A percentile compares a stretch with the other conserved stretches of the same genome.
Evolutionary conservation across 768 basidiomycete species (phyloP).

Genomic region (Auriscalpium vulgare): DNA sequence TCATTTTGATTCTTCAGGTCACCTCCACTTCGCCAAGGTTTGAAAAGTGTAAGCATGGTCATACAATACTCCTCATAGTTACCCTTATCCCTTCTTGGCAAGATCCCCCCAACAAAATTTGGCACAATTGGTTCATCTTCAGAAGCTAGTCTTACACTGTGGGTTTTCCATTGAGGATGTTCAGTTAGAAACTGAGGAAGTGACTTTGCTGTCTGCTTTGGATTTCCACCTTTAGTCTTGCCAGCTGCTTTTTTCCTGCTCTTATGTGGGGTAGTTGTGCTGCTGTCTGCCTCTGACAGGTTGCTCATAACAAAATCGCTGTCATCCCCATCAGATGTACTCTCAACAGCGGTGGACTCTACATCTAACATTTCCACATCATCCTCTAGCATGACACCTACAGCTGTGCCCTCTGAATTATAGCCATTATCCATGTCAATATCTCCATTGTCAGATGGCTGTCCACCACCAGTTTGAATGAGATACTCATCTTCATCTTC

Average conservation of each 20-base stretch:
- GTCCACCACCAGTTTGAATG: neutral
- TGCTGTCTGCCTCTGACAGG: no score
- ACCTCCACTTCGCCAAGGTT: conserved; percentile 2
- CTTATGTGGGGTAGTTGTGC: no score
- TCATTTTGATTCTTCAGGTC: conserved; percentile 4
- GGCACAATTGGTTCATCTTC: conserved; percentile 12
- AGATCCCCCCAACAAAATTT: conserved; percentile 22
- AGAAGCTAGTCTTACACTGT: conserved; percentile 9
- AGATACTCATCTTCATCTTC: no score
- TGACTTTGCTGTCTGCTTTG: neutral
- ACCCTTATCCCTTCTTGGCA: conserved; percentile 22
- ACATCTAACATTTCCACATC: neutral
- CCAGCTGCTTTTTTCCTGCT: no score
- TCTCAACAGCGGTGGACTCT: no score
- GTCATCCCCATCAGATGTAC: no score
- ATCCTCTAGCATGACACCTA: neutral
- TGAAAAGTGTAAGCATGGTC: conserved; percentile 13
- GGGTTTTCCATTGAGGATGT: conserved; percentile 20
- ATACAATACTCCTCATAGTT: conserved; percentile 13
- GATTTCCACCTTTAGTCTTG: no score
- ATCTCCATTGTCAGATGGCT: neutral
- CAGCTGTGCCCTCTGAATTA: neutral
- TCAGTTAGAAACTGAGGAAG: conserved; percentile 5
- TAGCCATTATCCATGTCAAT: neutral
- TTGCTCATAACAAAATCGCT: no score